Percentiles rank a stretch among this genome's conserved stretches.
Evolutionary conservation across 441 rosid species (phyloP).

Genomic region (Pelargonium fulgidum): DNA sequence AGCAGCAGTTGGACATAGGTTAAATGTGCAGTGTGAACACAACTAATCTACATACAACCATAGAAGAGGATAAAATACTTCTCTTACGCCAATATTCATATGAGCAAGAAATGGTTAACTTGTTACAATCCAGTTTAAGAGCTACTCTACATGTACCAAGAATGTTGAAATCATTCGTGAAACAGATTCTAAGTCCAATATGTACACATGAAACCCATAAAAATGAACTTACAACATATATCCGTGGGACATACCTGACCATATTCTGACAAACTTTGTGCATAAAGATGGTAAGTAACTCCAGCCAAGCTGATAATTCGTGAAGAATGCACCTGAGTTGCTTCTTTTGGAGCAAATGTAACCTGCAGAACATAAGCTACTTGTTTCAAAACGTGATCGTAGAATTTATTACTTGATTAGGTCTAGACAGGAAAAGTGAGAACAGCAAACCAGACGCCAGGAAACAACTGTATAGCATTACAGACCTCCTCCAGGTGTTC

Average conservation of each 20-base stretch:
- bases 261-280: conserved; percentile 31
- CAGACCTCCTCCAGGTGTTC: not conserved
- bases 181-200: not conserved
- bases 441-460: not conserved
- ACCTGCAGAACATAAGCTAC: conserved; percentile 26
- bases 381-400: conserved; percentile 7
- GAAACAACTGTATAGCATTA: not conserved
- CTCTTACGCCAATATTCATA: no score
- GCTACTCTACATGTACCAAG: no score
- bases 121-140: no score
- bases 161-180: not conserved
- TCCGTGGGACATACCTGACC: conserved; percentile 41
- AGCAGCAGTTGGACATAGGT: not conserved
- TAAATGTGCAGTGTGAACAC: not conserved
- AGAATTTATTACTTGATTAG: not conserved
- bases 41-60: no score
- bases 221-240: not conserved
- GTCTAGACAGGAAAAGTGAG: not conserved
- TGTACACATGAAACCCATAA: not conserved
- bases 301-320: conserved; percentile 35
- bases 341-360: conserved; percentile 26
- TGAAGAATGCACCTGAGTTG: conserved; percentile 16
- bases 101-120: no score
- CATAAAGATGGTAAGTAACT: conserved; percentile 32
- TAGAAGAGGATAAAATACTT: no score